These are phyloP conservation scores for Venustampulla echinocandica DNA, from an alignment of 495 filamentous ascomycete species.

Conservation along the genomic window DNA sequence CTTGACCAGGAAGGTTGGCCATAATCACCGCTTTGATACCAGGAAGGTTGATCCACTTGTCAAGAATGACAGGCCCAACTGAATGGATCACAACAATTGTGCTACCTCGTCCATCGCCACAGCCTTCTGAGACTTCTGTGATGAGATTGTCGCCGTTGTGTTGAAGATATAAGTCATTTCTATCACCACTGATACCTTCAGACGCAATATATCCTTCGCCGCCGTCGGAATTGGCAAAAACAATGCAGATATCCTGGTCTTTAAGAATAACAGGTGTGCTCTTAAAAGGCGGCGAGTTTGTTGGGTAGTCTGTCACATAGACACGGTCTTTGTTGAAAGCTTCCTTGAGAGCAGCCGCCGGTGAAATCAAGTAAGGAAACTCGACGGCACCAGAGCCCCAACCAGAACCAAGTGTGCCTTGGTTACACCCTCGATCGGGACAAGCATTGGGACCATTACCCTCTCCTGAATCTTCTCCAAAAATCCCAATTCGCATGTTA, in stretches of 20 bases:
- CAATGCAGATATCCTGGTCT: slow-evolving; percentile 58
- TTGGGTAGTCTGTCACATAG: slow-evolving; percentile 49
- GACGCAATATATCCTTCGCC: slow-evolving; percentile 57
- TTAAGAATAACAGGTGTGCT: slow-evolving; percentile 29
- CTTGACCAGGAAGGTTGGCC: slow-evolving; percentile 83
- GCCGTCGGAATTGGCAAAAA: slow-evolving; percentile 55
- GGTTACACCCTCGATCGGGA: slow-evolving; percentile 67
- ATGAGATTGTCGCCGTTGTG: slow-evolving; percentile 72
- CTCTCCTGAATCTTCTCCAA: slow-evolving; percentile 77
- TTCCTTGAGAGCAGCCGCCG: slow-evolving; percentile 53
- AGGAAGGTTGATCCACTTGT: slow-evolving; percentile 74
- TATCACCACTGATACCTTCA: slow-evolving; percentile 64
- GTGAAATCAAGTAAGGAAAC: slow-evolving; percentile 72
- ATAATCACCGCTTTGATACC: slow-evolving; percentile 74
- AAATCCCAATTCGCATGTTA: slow-evolving; percentile 52
- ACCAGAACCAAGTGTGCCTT: slow-evolving; percentile 74
- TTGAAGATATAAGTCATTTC: slow-evolving; percentile 71
- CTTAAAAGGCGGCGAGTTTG: slow-evolving; percentile 39
- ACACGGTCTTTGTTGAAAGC: slow-evolving; percentile 54
- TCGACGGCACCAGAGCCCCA: slow-evolving; percentile 91
- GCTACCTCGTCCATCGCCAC: slow-evolving; percentile 55
- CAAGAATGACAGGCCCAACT: slow-evolving; percentile 78
- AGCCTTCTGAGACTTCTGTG: slow-evolving; percentile 57
- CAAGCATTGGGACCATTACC: slow-evolving; percentile 66
- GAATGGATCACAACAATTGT: slow-evolving; percentile 86